Conservation (phyloP, 2,329 filamentous ascomycete genomes). For the Colletotrichum aenigma region DNA sequence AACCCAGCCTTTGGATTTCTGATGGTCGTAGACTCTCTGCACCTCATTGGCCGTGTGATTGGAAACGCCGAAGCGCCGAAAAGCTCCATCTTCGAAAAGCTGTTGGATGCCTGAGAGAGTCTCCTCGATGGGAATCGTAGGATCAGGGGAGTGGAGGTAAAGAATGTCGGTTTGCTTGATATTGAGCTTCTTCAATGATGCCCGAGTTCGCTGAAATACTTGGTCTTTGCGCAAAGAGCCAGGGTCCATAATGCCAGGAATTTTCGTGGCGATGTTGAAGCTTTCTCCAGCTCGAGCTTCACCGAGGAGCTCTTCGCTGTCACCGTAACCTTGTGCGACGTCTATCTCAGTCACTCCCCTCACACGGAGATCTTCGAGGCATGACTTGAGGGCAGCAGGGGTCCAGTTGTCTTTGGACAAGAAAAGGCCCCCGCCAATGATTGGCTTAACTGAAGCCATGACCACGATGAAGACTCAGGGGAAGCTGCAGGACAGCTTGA, state of each 20-base stretch:
- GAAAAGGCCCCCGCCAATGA: not conserved
- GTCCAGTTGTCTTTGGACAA: not conserved
- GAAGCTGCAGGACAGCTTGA: not conserved
- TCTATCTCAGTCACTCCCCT: not conserved
- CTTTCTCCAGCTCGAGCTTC: not conserved
- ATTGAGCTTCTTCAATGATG: not conserved
- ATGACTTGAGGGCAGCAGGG: not conserved
- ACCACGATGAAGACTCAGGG: not conserved
- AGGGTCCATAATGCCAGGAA: not conserved
- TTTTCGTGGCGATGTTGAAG: not conserved
- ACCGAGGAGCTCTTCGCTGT: not conserved
- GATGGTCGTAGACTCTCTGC: not conserved
- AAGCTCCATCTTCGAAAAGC: not conserved
- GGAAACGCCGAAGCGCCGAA: not conserved
- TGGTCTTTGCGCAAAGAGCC: not conserved
- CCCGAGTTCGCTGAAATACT: not conserved
- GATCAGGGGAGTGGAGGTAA: not conserved
- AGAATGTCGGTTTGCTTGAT: not conserved
- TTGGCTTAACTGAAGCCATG: not conserved
- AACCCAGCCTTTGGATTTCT: not conserved
- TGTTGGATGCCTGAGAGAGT: not conserved
- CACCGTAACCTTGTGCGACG: not conserved
- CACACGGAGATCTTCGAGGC: not conserved
- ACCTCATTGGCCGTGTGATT: not conserved
- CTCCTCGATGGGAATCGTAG: not conserved